Base-by-base conservation (phyloP, 2,329 filamentous ascomycete genomes). In the Zymoseptoria crescenta region DNA sequence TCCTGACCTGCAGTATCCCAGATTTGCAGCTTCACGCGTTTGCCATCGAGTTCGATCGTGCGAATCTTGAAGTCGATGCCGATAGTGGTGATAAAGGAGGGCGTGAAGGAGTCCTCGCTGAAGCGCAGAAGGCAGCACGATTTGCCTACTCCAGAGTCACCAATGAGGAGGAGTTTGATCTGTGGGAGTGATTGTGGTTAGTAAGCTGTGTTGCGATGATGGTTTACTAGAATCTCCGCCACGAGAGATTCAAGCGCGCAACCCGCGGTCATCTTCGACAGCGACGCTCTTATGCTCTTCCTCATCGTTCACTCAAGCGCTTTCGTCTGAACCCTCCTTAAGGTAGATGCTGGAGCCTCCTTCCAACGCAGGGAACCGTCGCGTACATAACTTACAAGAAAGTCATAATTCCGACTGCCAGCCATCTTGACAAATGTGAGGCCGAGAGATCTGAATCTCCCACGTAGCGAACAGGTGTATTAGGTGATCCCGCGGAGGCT, bases 1-100 rank as follows among this genome's bases (percentile, higher is more conserved):
- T 99, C 94, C 77, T 99, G 94, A 57, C 94, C 94, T 56, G 94
- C 94, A 27, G 94, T 99, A 74, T 99, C 94, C 94, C 94, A 99
- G 78, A 99, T 99, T 81, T 99, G 94, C 74, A 99, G 80, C 83
- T 99, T 99, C 71, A 99, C 94, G 64, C 93, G 85, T 85, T 99
- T 99, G 74, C 93, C 93, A 78, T 99, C 94, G 68, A 99, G 83
- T 80, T 99, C 94, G 79, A 99, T 99, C 66, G 94, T 99, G 68
- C 94, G 86, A 75, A 99, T 99, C 84, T 99, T 99, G 82, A 99
- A 99, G 80, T 99, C 94, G 80, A 99, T 97, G 69, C 94, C 94
- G 77, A 99, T 99, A 64, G 94, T 99, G 64, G 92, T 96, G 81
- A 96, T 96, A 82, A 96, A 96, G 69, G 91, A 96, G 50, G 92